Base-by-base conservation (phyloP, 768 basidiomycete species). In the Podaxis sp. region DNA sequence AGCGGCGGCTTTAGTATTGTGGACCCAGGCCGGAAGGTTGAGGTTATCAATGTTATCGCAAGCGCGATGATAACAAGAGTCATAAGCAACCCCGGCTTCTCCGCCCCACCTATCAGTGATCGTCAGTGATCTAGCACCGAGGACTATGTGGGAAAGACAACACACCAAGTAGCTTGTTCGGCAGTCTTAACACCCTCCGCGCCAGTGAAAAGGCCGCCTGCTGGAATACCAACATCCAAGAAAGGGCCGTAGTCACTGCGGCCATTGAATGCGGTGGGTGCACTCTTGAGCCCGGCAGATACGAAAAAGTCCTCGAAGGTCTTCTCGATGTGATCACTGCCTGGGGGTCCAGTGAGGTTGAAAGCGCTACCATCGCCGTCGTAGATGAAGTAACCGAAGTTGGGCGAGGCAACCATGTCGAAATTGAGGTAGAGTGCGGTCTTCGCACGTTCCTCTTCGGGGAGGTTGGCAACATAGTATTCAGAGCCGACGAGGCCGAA, bases 381-480 rank as follows among this genome's bases (percentile, higher is more conserved):
- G 59, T 72, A 71, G 63, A 73, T 68, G 57, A 70, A 70, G 63
- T 69, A 67, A 8, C 64, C 70, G 52, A 58, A 70, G 59, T 75
- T 75, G 43, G 73, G 70, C 11, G 73, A 73, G n/a, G 74, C 74
- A 36, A 72, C 69, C 74, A 75, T 75, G 63, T 75, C 74, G 58
- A 75, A 71, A 67, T 75, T 74, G 65, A 74, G 72, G 63, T 75
- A 73, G 19, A 73, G 69, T n/a, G 71, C 72, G 27, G 74, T 71
- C 55, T 73, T 73, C 13, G 66, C 53, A 8, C 66, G 66, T 53
- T 74, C 71, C 4, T 61, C 65, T 4, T 63, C 64, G 33, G 72
- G 49, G 15, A 75, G 68, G 61, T 59, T 64, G 25, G 69, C 65
- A 46, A 73, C 69, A 63, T 75, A 75, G 64, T 74, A 66, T 8